Evolutionary conservation across 2,329 filamentous ascomycete species (phyloP).

Genomic region (Harringtonia aguacate): DNA sequence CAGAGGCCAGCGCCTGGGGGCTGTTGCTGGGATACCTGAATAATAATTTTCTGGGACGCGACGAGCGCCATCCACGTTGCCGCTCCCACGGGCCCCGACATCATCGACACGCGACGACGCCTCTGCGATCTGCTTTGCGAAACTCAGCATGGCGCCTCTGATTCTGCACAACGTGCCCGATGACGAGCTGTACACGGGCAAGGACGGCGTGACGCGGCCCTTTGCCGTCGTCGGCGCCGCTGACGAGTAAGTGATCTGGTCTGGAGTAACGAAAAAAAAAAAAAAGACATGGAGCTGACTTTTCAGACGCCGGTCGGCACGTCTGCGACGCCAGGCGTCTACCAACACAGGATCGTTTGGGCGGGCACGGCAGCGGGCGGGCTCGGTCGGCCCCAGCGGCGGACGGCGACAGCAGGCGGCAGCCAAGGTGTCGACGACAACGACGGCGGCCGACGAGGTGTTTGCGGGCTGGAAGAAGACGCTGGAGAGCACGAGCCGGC

Average conservation of each 20-base stretch:
- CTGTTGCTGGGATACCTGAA: background rate
- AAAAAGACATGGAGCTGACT: no score
- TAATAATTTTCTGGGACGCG: background rate
- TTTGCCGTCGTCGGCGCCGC: conserved; percentile 45
- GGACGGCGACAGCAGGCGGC: conserved; percentile 3
- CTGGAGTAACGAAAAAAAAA: no score
- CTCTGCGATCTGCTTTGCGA: background rate
- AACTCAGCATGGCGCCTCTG: conserved; percentile 45
- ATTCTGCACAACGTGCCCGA: conserved; percentile 60
- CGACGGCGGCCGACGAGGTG: conserved; percentile 49
- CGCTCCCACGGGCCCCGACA: no score
- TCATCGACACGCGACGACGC: no score
- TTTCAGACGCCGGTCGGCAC: conserved; percentile 38
- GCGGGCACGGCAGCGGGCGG: conserved; percentile 33
- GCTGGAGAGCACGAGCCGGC: conserved; percentile 19
- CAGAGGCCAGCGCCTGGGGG: background rate
- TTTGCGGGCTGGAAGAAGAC: conserved; percentile 48
- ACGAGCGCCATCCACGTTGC: background rate
- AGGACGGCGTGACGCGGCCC: conserved; percentile 53
- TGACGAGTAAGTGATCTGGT: conserved; percentile 12
- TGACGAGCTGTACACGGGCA: conserved; percentile 55
- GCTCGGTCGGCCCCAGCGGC: conserved; percentile 7
- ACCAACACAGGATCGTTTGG: conserved; percentile 46
- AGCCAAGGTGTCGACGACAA: conserved; percentile 42
- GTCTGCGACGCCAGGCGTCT: conserved; percentile 38